Evolutionary conservation across 371 early-diverging fungal species (phyloP).

Genomic region (Blakeslea trispora): DNA sequence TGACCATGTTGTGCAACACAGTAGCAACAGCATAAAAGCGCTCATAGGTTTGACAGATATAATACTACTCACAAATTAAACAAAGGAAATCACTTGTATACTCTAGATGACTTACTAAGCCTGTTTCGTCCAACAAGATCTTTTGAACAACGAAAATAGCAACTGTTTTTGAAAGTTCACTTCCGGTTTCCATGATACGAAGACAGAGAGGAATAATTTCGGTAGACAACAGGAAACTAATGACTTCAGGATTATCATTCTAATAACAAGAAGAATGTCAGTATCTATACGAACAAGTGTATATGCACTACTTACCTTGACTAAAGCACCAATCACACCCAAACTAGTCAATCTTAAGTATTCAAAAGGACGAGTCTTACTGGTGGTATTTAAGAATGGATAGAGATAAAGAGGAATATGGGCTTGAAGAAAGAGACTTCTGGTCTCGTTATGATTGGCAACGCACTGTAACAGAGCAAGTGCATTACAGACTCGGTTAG

Average conservation of each 20-base stretch:
- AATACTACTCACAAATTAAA: slow-evolving; percentile 46
- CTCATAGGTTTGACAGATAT: slow-evolving; percentile 97
- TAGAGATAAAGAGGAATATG: slow-evolving; percentile 97
- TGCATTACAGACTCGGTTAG: slow-evolving; percentile 96
- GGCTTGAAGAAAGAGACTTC: slow-evolving; percentile 87
- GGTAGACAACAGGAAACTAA: slow-evolving; percentile 93
- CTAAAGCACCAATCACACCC: slow-evolving; percentile 95
- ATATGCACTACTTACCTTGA: slow-evolving; percentile 69
- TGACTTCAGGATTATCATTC: slow-evolving; percentile 95
- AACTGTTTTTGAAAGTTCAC: slow-evolving; percentile 96
- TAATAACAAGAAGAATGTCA: slow-evolving; percentile 23
- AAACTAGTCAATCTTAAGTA: slow-evolving; percentile 91
- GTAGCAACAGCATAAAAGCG: slow-evolving; percentile 96
- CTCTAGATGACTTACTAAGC: slow-evolving; percentile 82
- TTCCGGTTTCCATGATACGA: slow-evolving; percentile 97
- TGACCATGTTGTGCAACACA: slow-evolving; percentile 94
- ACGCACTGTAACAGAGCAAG: slow-evolving; percentile 95
- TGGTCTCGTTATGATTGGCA: slow-evolving; percentile 92
- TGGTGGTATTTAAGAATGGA: slow-evolving; percentile 97
- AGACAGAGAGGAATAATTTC: slow-evolving; percentile 98
- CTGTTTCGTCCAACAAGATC: slow-evolving; percentile 93
- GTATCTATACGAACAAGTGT: not conserved
- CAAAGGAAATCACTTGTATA: too few relatives aligned
- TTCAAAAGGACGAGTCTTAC: slow-evolving; percentile 92
- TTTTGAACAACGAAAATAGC: slow-evolving; percentile 98